Evolutionary conservation across 1,284 basidiomycete species (phyloP), one percentile per base, ranked within the genome.

Genomic region (Cerrena zonata): DNA sequence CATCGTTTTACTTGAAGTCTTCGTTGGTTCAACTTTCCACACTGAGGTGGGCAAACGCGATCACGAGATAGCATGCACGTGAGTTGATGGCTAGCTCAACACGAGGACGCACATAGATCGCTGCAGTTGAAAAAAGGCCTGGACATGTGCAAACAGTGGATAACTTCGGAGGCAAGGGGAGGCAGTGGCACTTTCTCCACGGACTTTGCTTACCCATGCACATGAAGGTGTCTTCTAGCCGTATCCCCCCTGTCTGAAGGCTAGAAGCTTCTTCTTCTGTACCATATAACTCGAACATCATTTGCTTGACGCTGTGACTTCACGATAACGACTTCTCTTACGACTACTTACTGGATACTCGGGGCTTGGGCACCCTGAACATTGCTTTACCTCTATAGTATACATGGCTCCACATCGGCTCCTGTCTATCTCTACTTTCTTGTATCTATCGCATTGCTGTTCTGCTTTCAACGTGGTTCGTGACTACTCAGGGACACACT

Each of bases 401-500:
- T 22, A 15, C 23, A 23, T 40, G 18, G 41, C 41, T 42, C 22
- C 24, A 7, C 30, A 3, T 42, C 41, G 41, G 13, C 24, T 22
- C 15, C 19, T 23, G 13, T 42, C 41, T 19, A 13, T 23, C 13
- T 42, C 5, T 23, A 13, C 41, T 42, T 22, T 42, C 24, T 23
- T 42, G 15, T 42, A 13, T 22, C 22, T n/a, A 22, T 3, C 24
- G 22, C 22, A 22, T 15, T 19, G 24, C 41, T 34, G 11, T 42
- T 42, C 41, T 34, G 41, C 23, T 19, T 55, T 48, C 25, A 45
- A 58, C 23, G 15, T 55, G 40, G 47, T 56, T 11, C 44, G 45
- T 12, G 56, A 58, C 15, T 53, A 58, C 43, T 53, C 54, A 12
- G 51, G 56, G 24, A 34, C 51, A 48, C 69, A 65, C 5, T 86